Percentiles rank a stretch among this genome's conserved stretches.
Evolutionary conservation across 106 monocot species (phyloP).

Genomic region (Dioscorea alata): DNA sequence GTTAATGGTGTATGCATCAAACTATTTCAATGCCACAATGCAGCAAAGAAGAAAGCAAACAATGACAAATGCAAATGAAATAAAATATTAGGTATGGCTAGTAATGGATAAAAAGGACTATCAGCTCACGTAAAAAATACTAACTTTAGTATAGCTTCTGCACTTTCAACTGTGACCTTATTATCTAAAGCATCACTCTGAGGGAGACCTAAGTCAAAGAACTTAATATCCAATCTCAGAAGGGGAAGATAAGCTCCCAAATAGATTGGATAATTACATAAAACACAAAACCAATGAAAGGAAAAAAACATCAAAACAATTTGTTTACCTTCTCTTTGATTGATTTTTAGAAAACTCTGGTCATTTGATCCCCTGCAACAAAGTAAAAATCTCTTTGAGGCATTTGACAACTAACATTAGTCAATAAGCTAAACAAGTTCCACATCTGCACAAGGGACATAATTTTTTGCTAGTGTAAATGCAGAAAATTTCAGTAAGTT

Average conservation of each 20-base stretch:
- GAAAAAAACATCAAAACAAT: not conserved
- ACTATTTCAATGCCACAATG: too few relatives aligned
- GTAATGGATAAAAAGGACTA: not conserved
- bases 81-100: not conserved
- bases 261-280: not conserved
- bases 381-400: not conserved
- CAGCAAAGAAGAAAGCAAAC: not conserved
- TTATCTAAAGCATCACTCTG: conserved; percentile 91
- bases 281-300: not conserved
- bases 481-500: too few relatives aligned
- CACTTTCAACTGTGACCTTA: conserved; percentile 87
- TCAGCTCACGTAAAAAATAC: not conserved
- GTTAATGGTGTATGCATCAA: too few relatives aligned
- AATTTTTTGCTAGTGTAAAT: too few relatives aligned
- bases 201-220: conserved; percentile 77
- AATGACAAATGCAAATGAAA: not conserved
- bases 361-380: conserved; percentile 88
- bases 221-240: conserved; percentile 95
- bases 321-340: conserved; percentile 82
- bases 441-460: too few relatives aligned
- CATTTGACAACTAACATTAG: too few relatives aligned
- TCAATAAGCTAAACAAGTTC: too few relatives aligned
- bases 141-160: conserved; percentile 92
- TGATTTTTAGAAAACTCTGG: conserved; percentile 83
- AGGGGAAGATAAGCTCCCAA: conserved; percentile 92